phyloP scores from a whole-genome alignment of 2,329 filamentous ascomycete genomes.

The Neobulgaria alba region DNA sequence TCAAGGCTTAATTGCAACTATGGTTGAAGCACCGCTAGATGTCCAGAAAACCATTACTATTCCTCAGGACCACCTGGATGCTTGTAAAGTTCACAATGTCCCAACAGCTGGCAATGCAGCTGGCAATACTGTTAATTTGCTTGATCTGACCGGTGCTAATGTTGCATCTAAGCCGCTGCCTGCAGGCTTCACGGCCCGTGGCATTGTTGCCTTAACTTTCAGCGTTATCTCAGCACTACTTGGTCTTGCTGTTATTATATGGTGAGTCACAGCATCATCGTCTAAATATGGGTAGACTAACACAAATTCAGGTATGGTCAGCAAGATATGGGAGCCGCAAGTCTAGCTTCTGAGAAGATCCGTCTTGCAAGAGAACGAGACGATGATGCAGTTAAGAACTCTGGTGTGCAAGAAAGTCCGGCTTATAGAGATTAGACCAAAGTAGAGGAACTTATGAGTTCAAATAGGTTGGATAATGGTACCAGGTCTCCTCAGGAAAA shows the following conservation, averaged over 20 bases:
- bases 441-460: no score
- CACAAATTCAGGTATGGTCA: constrained; percentile 21
- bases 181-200: constrained; percentile 20
- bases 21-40: constrained; percentile 33
- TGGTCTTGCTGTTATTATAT: constrained; percentile 23
- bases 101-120: constrained; percentile 63
- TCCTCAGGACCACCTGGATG: constrained; percentile 48
- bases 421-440: no score
- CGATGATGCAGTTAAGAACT: no score
- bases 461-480: no score
- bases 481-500: no score
- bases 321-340: constrained; percentile 26
- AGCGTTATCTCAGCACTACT: constrained; percentile 24
- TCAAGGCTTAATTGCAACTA: constrained; percentile 56
- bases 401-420: no score
- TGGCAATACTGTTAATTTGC: constrained; percentile 54
- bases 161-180: constrained; percentile 21
- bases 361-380: not conserved
- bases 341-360: constrained; percentile 3
- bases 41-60: constrained; percentile 39
- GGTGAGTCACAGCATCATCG: constrained; percentile 12
- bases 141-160: constrained; percentile 50
- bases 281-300: constrained; percentile 2
- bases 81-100: constrained; percentile 44
- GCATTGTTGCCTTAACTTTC: constrained; percentile 27